Conservation (phyloP, 768 basidiomycete genomes). For the Mycena maculata region DNA sequence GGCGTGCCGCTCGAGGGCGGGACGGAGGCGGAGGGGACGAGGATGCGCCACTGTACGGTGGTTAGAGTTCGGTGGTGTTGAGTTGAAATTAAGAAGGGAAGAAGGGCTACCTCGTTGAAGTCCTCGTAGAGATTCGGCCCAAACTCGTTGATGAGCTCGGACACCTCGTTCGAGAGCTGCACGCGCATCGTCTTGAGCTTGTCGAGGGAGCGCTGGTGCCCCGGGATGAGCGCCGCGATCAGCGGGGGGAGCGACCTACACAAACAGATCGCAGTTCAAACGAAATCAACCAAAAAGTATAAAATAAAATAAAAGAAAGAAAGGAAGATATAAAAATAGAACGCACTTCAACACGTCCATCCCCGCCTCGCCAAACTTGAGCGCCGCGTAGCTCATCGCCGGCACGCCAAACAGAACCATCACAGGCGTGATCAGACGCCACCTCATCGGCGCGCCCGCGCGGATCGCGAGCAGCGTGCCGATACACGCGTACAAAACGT, state of each 20-base stretch:
- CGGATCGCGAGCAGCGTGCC: conserved; percentile 80
- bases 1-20: conserved; percentile 82
- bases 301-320: background rate
- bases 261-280: too few relatives aligned
- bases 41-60: conserved; percentile 72
- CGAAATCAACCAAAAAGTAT: background rate
- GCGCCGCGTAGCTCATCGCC: conserved; percentile 90
- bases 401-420: conserved; percentile 80
- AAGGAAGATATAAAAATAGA: background rate
- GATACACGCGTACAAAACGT: conserved; percentile 83
- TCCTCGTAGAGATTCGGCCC: conserved; percentile 90
- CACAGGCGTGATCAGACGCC: conserved; percentile 82
- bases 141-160: conserved; percentile 85
- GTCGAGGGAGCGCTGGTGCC: conserved; percentile 84
- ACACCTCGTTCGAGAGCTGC: conserved; percentile 85
- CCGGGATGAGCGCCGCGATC: conserved; percentile 87
- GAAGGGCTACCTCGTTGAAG: conserved; percentile 75
- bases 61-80: conserved; percentile 16
- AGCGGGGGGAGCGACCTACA: conserved; percentile 89
- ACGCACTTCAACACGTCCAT: conserved; percentile 80
- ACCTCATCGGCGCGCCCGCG: conserved; percentile 69
- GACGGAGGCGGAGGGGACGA: conserved; percentile 85
- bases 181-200: conserved; percentile 80
- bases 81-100: conserved; percentile 7
- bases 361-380: conserved; percentile 98